Evolutionary conservation across 768 basidiomycete species (phyloP).

Genomic region (Naganishia kalamii): DNA sequence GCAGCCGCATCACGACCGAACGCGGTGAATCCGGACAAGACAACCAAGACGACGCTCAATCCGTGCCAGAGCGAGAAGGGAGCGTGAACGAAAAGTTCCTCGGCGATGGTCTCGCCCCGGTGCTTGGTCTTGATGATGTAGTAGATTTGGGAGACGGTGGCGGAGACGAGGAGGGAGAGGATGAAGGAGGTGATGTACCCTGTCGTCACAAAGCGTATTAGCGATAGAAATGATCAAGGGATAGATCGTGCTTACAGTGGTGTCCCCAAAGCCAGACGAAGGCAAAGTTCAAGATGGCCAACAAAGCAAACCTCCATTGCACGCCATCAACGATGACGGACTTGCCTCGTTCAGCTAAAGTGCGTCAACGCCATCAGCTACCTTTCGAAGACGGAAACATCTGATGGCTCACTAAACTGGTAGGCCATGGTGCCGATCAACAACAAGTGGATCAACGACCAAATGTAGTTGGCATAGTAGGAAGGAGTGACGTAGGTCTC

Average conservation of each 20-base stretch:
- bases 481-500: slow-evolving; percentile 93
- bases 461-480: slow-evolving; percentile 84
- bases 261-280: slow-evolving; percentile 84
- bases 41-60: slow-evolving; percentile 47
- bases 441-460: slow-evolving; percentile 77
- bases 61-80: slow-evolving; percentile 96
- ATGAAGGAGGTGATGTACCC: slow-evolving; percentile 63
- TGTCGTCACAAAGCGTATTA: too few species aligned
- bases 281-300: slow-evolving; percentile 77
- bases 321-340: slow-evolving; percentile 75
- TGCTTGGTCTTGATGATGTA: slow-evolving; percentile 87
- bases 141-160: slow-evolving; percentile 78
- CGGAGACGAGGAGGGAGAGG: slow-evolving; percentile 78
- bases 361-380: background rate
- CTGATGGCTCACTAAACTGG: slow-evolving; percentile 37
- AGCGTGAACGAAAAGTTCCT: slow-evolving; percentile 86
- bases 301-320: slow-evolving; percentile 82
- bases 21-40: slow-evolving; percentile 45
- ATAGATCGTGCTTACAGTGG: slow-evolving; percentile 52
- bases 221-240: background rate
- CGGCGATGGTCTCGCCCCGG: slow-evolving; percentile 56
- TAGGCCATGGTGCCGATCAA: slow-evolving; percentile 78
- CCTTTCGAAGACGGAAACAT: background rate
- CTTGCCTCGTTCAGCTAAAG: slow-evolving; percentile 54
- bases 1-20: slow-evolving; percentile 63